These are phyloP conservation scores for Litsea cubeba DNA, from an alignment of 164 flowering plant genomes.

Conservation along the genomic window DNA sequence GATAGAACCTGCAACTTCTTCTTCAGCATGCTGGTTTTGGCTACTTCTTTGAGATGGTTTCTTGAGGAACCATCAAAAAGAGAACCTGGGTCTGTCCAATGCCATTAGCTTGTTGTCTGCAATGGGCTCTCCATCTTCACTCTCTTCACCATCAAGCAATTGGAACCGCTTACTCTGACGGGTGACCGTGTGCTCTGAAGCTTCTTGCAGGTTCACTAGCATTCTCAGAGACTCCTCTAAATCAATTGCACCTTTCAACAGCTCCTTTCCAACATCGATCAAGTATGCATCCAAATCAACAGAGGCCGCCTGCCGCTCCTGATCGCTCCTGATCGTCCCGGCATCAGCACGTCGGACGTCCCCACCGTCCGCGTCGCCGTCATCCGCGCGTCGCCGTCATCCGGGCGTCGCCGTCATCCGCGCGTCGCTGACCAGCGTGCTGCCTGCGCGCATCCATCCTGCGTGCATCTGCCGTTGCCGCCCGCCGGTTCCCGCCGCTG, in stretches of 20 bases:
- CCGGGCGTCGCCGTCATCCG: too few relatives aligned
- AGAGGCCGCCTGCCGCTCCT: too few relatives aligned
- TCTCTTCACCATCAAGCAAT: conserved; percentile 56
- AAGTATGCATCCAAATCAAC: conserved; percentile 44
- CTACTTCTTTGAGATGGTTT: conserved; percentile 21
- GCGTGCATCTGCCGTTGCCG: too few relatives aligned
- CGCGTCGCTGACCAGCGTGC: too few relatives aligned
- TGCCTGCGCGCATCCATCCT: too few relatives aligned
- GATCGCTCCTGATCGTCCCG: too few relatives aligned
- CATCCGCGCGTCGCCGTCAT: too few relatives aligned
- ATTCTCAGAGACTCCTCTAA: conserved; percentile 72
- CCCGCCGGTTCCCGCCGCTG: too few relatives aligned
- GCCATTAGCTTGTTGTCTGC: conserved; percentile 20
- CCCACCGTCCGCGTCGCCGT: too few relatives aligned
- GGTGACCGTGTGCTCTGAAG: conserved; percentile 42
- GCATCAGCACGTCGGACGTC: too few relatives aligned
- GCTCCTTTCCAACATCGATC: conserved; percentile 62
- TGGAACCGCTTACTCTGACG: conserved; percentile 44
- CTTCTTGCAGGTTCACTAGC: conserved; percentile 73
- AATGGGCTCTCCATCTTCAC: conserved; percentile 30
- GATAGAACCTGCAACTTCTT: conserved; percentile 31
- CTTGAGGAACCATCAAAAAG: conserved; percentile 57
- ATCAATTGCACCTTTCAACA: conserved; percentile 73
- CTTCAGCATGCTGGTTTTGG: conserved; percentile 18
- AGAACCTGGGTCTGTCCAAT: conserved; percentile 47